Evolutionary conservation across 1,284 basidiomycete species (phyloP).

Genomic region (Erythrobasidium hasegawianum): DNA sequence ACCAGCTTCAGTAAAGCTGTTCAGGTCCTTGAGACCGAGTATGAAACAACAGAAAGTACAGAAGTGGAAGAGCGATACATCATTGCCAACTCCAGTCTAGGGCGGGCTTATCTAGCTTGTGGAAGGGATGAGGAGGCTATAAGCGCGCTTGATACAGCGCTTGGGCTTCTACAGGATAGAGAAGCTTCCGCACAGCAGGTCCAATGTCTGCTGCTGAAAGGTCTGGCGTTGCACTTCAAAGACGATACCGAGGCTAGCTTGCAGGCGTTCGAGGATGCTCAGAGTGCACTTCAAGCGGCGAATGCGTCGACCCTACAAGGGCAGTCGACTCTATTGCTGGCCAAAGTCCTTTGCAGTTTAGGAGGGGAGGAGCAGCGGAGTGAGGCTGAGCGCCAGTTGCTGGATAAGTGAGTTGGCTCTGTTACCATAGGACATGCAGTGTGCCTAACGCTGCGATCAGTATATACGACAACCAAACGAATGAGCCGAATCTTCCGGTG

Average conservation of each 20-base stretch:
- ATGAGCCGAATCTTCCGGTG: conserved; percentile 66
- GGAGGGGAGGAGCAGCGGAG: conserved; percentile 70
- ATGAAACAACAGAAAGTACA: conserved; percentile 79
- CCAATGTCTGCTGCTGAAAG: conserved; percentile 68
- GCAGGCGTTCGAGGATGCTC: conserved; percentile 62
- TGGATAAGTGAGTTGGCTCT: conserved; percentile 66
- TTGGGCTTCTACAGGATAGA: conserved; percentile 60
- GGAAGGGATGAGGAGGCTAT: conserved; percentile 61
- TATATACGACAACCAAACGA: conserved; percentile 51
- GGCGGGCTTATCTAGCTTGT: conserved; percentile 65
- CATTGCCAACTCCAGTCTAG: conserved; percentile 77
- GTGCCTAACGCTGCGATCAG: conserved; percentile 24
- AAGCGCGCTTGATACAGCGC: conserved; percentile 67
- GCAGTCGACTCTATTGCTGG: conserved; percentile 69
- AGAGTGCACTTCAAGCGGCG: conserved; percentile 53
- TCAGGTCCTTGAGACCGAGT: conserved; percentile 71
- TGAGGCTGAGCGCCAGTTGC: conserved; percentile 69
- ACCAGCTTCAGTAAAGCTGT: conserved; percentile 64
- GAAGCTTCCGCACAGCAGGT: conserved; percentile 47
- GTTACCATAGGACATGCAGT: conserved; percentile 14
- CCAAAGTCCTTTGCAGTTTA: conserved; percentile 75
- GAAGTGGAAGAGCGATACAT: conserved; percentile 72
- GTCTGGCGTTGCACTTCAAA: conserved; percentile 65
- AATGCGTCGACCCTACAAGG: conserved; percentile 50
- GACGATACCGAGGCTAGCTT: conserved; percentile 64